These are phyloP conservation scores for Cutaneotrichosporon cavernicola DNA, from an alignment of 1,284 basidiomycete species.

Conservation along the genomic window DNA sequence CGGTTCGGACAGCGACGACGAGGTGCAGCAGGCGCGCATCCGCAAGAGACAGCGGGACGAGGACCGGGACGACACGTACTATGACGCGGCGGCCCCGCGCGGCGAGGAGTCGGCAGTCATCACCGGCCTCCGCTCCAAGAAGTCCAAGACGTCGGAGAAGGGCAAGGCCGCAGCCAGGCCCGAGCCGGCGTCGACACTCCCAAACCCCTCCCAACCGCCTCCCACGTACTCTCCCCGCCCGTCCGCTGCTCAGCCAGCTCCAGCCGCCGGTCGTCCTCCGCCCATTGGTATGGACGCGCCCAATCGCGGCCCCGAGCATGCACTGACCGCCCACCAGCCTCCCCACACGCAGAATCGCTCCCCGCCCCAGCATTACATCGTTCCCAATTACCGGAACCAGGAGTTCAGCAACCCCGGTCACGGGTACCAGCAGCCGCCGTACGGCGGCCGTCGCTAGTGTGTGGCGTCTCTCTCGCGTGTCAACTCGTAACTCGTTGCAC, in stretches of 20 bases:
- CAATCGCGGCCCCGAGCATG: neutral
- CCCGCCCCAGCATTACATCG: neutral
- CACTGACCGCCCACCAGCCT: neutral
- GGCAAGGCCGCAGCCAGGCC: neutral
- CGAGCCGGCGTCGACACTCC: neutral
- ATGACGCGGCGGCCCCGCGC: constrained; percentile 4
- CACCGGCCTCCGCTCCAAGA: constrained; percentile 14
- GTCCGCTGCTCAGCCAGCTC: neutral
- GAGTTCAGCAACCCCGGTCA: neutral
- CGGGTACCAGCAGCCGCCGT: constrained; percentile 5
- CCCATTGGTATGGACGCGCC: constrained; percentile 21
- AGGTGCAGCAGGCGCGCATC: neutral
- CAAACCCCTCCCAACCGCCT: neutral
- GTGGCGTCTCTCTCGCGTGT: no score
- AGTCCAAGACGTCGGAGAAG: no score
- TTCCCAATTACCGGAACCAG: neutral
- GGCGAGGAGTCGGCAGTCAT: constrained; percentile 15
- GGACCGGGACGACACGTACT: constrained; percentile 27
- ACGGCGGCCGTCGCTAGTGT: neutral
- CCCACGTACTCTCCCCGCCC: constrained; percentile 1
- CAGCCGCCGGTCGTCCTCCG: constrained; percentile 10
- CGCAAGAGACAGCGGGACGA: constrained; percentile 24
- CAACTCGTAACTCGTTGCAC: no score
- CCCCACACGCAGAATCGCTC: neutral
- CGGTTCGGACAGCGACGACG: neutral